Evolutionary conservation across 1,139 yeast genomes (phyloP).

Genomic region (Hyphopichia wangnamkhiaoensis): DNA sequence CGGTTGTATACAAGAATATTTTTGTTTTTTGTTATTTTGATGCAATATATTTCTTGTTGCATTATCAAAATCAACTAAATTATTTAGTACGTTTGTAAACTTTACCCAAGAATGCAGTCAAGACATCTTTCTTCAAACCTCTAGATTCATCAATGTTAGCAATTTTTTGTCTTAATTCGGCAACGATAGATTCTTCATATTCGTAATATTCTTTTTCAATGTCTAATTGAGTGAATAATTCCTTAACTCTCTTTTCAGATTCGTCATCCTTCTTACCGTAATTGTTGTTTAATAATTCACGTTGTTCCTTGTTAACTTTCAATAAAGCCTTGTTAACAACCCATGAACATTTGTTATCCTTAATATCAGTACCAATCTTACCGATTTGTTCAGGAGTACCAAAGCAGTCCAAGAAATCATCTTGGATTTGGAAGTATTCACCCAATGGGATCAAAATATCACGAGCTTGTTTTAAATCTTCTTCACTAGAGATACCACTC

Average conservation of each 20-base stretch:
- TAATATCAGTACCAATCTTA: conserved; percentile 97
- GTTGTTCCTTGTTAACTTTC: conserved; percentile 77
- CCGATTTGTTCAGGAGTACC: conserved; percentile 98
- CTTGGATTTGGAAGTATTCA: conserved; percentile 98
- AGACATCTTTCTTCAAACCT: conserved; percentile 86
- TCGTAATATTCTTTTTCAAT: conserved; percentile 70
- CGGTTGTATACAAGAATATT: no score
- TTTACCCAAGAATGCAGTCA: conserved; percentile 81
- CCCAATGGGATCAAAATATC: conserved; percentile 93
- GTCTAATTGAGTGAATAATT: conserved; percentile 71
- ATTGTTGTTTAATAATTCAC: conserved; percentile 77
- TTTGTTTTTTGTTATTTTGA: no score
- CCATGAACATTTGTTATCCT: conserved; percentile 99
- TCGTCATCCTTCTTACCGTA: conserved; percentile 82
- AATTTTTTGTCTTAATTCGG: conserved; percentile 64
- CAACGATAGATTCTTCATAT: conserved; percentile 80
- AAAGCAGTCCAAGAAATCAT: conserved; percentile 94
- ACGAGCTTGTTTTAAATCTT: conserved; percentile 83
- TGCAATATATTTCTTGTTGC: no score
- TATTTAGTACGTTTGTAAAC: conserved; percentile 93
- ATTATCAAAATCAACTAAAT: no score
- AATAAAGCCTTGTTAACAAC: conserved; percentile 89
- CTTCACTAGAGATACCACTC: conserved; percentile 71
- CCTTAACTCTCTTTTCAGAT: conserved; percentile 71
- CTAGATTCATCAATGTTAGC: conserved; percentile 78